A percentile compares a stretch with the other conserved stretches of the same genome.
These are phyloP conservation scores for Auxenochlorella pyrenoidosa DNA, from an alignment of 139 green algal species.

Conservation along the genomic window DNA sequence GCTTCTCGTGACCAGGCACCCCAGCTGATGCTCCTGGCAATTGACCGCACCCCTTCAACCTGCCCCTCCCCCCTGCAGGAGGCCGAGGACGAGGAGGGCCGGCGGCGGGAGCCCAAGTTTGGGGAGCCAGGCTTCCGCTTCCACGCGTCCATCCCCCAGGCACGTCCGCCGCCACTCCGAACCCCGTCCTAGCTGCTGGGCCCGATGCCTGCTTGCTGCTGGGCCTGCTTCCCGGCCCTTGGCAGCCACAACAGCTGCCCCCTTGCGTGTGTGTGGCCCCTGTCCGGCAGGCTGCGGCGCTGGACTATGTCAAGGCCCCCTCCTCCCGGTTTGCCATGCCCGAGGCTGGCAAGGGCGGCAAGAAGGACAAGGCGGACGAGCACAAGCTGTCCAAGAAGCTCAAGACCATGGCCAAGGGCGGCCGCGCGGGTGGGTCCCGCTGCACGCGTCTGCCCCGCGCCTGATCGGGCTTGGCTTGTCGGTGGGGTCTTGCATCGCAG, in stretches of 20 bases:
- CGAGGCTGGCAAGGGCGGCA: slow-evolving; percentile 2
- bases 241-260: too few species aligned
- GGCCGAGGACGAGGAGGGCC: neutral
- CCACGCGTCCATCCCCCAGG: slow-evolving; percentile 61
- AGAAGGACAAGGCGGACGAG: slow-evolving; percentile 29
- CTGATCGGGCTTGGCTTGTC: too few species aligned
- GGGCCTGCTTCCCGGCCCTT: too few species aligned
- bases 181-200: too few species aligned
- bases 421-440: neutral
- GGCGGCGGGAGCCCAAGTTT: slow-evolving; percentile 1
- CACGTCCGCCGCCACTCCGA: neutral
- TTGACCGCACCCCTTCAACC: neutral
- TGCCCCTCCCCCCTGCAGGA: neutral
- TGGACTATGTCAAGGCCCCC: slow-evolving; percentile 68
- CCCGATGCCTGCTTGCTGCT: too few species aligned
- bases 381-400: slow-evolving; percentile 62
- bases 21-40: too few species aligned
- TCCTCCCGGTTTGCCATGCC: slow-evolving; percentile 42
- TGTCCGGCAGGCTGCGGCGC: slow-evolving; percentile 47
- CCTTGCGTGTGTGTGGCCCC: too few species aligned
- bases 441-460: too few species aligned
- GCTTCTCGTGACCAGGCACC: too few species aligned
- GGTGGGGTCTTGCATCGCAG: too few species aligned
- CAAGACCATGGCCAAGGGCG: slow-evolving; percentile 43
- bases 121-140: slow-evolving; percentile 57